Evolutionary conservation across 352 stramenopile species (phyloP), one percentile per base, ranked within the genome.

Genomic region (Elongisporangium anandrum): DNA sequence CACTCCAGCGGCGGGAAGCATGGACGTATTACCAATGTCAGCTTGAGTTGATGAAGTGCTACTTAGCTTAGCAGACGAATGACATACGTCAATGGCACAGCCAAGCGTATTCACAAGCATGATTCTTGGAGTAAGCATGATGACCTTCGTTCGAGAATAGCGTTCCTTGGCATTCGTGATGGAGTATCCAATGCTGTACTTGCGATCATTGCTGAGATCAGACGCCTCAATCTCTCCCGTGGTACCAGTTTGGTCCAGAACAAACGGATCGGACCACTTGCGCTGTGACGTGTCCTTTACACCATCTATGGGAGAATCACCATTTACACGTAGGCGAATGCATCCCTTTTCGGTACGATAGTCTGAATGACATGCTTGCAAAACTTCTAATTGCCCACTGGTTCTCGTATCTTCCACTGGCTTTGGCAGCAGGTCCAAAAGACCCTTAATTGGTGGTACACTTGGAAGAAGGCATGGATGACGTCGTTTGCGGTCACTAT

Each of bases 81-180:
- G 85, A 24, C 81, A 94, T 8, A 94, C 78, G 53, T 92, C 81
- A 20, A 94, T 79, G 20, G 81, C 60, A 50, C 62, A 81, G 22
- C 63, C 66, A 66, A 93, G 81, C 7, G 84, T 78, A 57, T 96
- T 96, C 23, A 96, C 77, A 19, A 96, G 68, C 72, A 96, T 87
- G 56, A 92, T 94, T 22, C 87, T 67, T 24, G 87, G 87, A 17
- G 85, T 90, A 45, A 96, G 64, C 77, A 91, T 95, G 48, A 96
- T 87, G 12, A 96, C 85, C 61, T 96, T 94, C 22, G 87, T 94
- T 41, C 87, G 72, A 38, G 87, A 92, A 52, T 94, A 96, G 45
- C 78, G 65, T 8, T 81, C 84, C 53, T 89, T 89, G 2, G 80
- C 87, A 13, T 79, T 69, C 21, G 67, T 80, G 38, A 96, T 92